These are phyloP conservation scores for Tremella mesenterica DNA, from an alignment of 768 basidiomycete species.

Conservation along the genomic window DNA sequence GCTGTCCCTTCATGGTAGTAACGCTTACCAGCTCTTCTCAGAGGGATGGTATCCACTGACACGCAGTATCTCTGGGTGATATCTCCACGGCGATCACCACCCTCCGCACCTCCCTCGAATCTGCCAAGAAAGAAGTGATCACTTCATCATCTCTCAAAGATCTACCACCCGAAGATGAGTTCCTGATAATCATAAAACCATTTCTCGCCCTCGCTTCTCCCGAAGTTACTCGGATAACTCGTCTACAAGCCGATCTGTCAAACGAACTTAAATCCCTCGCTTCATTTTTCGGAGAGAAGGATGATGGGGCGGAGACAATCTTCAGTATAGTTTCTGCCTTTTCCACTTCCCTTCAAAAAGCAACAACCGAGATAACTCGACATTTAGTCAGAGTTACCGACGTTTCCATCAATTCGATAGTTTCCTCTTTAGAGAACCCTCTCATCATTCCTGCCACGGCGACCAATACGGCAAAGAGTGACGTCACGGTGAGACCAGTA, in stretches of 20 bases:
- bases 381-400: conserved; percentile 48
- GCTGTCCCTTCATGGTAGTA: too few relatives aligned
- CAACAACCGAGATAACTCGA: conserved; percentile 43
- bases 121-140: conserved; percentile 50
- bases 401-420: background rate
- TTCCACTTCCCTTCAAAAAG: conserved; percentile 29
- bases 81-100: background rate
- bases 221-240: conserved; percentile 59
- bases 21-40: too few relatives aligned
- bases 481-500: background rate
- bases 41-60: too few relatives aligned
- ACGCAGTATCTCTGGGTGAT: background rate
- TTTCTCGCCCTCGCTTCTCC: conserved; percentile 52
- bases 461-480: background rate
- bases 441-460: background rate
- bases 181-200: conserved; percentile 49
- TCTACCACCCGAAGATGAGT: conserved; percentile 51
- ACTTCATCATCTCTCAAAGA: conserved; percentile 40
- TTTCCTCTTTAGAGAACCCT: background rate
- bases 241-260: conserved; percentile 55
- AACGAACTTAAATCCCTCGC: conserved; percentile 57
- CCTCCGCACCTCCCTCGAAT: conserved; percentile 2
- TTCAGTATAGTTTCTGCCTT: conserved; percentile 48
- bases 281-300: conserved; percentile 68
- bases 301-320: conserved; percentile 62